phyloP scores from a whole-genome alignment of 1,284 basidiomycete genomes.

The Apiotrichum laibachii region DNA sequence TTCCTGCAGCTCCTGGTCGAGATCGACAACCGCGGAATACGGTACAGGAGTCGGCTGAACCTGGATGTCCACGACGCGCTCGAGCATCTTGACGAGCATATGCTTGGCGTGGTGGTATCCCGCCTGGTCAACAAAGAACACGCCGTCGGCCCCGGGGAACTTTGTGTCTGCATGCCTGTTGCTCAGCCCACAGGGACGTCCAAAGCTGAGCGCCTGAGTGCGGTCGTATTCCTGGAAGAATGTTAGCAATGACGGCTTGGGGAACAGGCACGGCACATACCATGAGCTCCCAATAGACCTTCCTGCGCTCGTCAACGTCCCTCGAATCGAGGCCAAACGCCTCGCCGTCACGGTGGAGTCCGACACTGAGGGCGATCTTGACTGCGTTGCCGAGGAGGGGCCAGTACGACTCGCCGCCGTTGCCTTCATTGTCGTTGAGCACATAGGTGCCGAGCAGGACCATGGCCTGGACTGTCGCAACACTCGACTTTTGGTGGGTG shows the following conservation, averaged over 20 bases:
- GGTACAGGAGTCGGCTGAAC: slow-evolving; percentile 26
- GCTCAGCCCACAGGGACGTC: slow-evolving; percentile 35
- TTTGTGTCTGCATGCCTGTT: slow-evolving; percentile 40
- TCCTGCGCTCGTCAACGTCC: slow-evolving; percentile 42
- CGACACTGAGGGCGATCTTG: slow-evolving; percentile 43
- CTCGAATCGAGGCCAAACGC: slow-evolving; percentile 39
- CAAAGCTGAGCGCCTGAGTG: slow-evolving; percentile 45
- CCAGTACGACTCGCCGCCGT: slow-evolving; percentile 46
- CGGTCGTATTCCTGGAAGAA: slow-evolving; percentile 36
- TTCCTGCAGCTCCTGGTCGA: slow-evolving; percentile 42
- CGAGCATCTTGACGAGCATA: slow-evolving; percentile 10
- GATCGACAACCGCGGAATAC: slow-evolving; percentile 31
- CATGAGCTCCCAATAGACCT: slow-evolving; percentile 48
- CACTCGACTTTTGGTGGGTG: slow-evolving; percentile 37
- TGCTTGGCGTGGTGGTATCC: slow-evolving; percentile 13
- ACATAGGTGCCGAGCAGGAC: slow-evolving; percentile 44
- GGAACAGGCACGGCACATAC: background rate
- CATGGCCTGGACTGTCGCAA: slow-evolving; percentile 45
- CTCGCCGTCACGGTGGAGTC: slow-evolving; percentile 47
- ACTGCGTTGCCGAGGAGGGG: slow-evolving; percentile 44
- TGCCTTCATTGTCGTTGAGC: slow-evolving; percentile 39
- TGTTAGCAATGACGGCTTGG: background rate
- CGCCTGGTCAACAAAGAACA: slow-evolving; percentile 1
- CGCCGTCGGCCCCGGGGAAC: slow-evolving; percentile 26
- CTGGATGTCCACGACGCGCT: slow-evolving; percentile 9